These are phyloP conservation scores for Boletus hoseneyae DNA, from an alignment of 1,284 basidiomycete species.

Conservation along the genomic window DNA sequence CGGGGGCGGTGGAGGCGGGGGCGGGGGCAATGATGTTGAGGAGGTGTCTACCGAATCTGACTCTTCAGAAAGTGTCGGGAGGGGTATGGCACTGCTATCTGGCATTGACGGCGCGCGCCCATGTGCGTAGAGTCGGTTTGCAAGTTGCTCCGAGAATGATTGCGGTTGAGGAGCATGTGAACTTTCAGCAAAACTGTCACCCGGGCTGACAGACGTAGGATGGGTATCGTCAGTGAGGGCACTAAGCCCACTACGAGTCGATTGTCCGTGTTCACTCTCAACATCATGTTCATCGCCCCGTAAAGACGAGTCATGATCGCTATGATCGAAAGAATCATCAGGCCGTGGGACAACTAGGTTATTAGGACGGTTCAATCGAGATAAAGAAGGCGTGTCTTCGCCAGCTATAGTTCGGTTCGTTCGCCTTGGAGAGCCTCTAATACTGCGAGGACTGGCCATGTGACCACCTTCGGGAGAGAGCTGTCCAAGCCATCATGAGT, in stretches of 20 bases:
- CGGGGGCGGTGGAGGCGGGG: conserved; percentile 29
- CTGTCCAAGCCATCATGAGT: conserved; percentile 36
- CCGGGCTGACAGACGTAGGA: conserved; percentile 56
- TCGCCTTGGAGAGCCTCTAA: conserved; percentile 61
- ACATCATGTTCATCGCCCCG: conserved; percentile 49
- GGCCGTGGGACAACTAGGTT: conserved; percentile 42
- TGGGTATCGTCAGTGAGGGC: conserved; percentile 48
- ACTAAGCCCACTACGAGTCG: conserved; percentile 43
- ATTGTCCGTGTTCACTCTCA: conserved; percentile 55
- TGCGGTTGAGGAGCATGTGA: conserved; percentile 38
- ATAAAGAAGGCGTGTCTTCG: conserved; percentile 35
- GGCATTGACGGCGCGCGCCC: conserved; percentile 31
- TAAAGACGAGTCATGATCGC: conserved; percentile 37
- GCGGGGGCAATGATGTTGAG: not conserved
- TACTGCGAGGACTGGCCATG: conserved; percentile 60
- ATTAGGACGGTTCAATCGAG: conserved; percentile 37
- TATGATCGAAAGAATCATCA: conserved; percentile 43
- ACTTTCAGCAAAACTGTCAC: conserved; percentile 34
- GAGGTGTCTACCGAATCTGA: conserved; percentile 22
- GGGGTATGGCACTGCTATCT: conserved; percentile 16
- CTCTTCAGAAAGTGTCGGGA: conserved; percentile 41
- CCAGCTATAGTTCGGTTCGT: conserved; percentile 37
- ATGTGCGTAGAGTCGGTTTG: conserved; percentile 40
- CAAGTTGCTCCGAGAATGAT: conserved; percentile 59
- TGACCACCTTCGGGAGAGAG: conserved; percentile 50